A percentile compares a stretch with the other conserved stretches of the same genome.
phyloP scores from a whole-genome alignment of 2,329 filamentous ascomycete genomes.

The Pseudogymnoascus sp. region DNA sequence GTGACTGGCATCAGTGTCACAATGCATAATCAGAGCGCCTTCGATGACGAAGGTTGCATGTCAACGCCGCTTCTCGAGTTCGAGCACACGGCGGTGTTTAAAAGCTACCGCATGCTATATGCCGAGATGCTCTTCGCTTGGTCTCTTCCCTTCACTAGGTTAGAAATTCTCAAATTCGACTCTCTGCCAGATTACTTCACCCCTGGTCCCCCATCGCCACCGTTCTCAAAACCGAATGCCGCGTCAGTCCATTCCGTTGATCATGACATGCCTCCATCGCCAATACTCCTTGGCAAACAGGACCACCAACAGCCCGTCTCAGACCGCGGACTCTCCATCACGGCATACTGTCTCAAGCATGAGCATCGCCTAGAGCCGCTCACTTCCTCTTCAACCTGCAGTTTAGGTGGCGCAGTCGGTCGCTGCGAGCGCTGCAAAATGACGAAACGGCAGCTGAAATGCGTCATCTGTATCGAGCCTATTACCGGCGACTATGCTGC shows the following conservation, averaged over 20 bases:
- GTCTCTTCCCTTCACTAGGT: slow-evolving; percentile 51
- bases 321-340: slow-evolving; percentile 46
- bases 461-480: slow-evolving; percentile 54
- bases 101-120: slow-evolving; percentile 55
- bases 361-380: slow-evolving; percentile 54
- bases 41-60: slow-evolving; percentile 61
- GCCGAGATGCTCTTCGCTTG: slow-evolving; percentile 62
- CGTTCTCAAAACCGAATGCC: slow-evolving; percentile 20
- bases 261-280: slow-evolving; percentile 32
- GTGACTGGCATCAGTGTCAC: slow-evolving; percentile 34
- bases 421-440: slow-evolving; percentile 42
- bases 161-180: slow-evolving; percentile 64
- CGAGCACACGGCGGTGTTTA: slow-evolving; percentile 40
- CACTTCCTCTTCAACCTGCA: slow-evolving; percentile 29
- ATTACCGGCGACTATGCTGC: slow-evolving; percentile 51
- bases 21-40: slow-evolving; percentile 54
- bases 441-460: slow-evolving; percentile 48
- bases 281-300: slow-evolving; percentile 49
- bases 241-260: slow-evolving; percentile 21
- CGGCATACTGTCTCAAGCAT: slow-evolving; percentile 53
- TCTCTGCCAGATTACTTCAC: slow-evolving; percentile 42
- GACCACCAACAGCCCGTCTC: slow-evolving; percentile 34
- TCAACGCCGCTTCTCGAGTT: slow-evolving; percentile 47
- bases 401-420: slow-evolving; percentile 38
- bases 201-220: slow-evolving; percentile 21